These are phyloP conservation scores for Mycosphaerelloides madeirae DNA, from an alignment of 2,329 filamentous ascomycete species.

Conservation along the genomic window DNA sequence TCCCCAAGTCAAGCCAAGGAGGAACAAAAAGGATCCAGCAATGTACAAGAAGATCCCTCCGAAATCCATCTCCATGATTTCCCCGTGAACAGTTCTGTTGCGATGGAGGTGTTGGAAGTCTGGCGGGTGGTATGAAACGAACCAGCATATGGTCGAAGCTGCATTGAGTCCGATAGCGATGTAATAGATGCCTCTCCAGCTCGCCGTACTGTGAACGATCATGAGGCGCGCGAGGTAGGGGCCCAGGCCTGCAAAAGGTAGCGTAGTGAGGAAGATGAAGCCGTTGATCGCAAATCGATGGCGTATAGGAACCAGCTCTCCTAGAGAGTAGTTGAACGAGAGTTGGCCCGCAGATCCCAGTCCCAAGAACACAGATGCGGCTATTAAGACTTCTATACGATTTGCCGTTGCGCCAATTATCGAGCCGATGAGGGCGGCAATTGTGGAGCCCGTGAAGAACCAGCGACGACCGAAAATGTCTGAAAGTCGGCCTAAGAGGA, in stretches of 20 bases:
- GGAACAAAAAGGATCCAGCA: conserved; percentile 14
- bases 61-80: conserved; percentile 17
- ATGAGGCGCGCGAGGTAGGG: background rate
- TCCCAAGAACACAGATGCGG: conserved; percentile 2
- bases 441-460: conserved; percentile 7
- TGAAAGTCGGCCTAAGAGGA: conserved; percentile 4
- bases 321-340: conserved; percentile 5
- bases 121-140: conserved; percentile 9
- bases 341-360: conserved; percentile 5
- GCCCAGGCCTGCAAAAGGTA: conserved; percentile 4
- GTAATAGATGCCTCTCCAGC: conserved; percentile 3
- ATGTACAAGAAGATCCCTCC: conserved; percentile 15
- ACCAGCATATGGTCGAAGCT: background rate
- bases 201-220: conserved; percentile 1
- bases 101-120: conserved; percentile 4
- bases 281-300: conserved; percentile 2
- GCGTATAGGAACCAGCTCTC: conserved; percentile 5
- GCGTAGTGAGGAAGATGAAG: conserved; percentile 1
- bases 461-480: conserved; percentile 10
- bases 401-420: conserved; percentile 5
- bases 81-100: conserved; percentile 4
- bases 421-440: background rate
- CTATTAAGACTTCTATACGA: conserved; percentile 7
- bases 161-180: conserved; percentile 3
- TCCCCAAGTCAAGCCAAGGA: conserved; percentile 14